Base-by-base conservation (phyloP, 1,284 basidiomycete species). In the Marasmius fiardii region DNA sequence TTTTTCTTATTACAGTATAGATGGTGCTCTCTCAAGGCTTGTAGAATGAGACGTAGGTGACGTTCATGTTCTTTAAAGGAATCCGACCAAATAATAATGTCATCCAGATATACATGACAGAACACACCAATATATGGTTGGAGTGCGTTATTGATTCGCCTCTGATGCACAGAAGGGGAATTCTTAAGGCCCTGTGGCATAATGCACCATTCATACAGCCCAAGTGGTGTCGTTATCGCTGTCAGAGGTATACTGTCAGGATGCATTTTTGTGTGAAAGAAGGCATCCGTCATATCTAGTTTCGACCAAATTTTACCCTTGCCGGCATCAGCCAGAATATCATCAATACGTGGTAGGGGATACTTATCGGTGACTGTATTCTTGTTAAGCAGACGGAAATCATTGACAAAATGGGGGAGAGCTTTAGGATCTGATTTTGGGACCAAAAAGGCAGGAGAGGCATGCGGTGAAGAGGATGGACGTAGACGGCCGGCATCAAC, bases 31-130 rank as follows among this genome's bases (percentile, higher is more conserved):
- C 57, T 33, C 0, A 73, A 60, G 0, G 67, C 66, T 0, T 64
- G 14, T 0, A 74, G 59, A 10, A 74, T 67, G 3, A 52, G 39
- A 0, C 18, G 11, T 1, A 74, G 61, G 58, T 68, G 60, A 10
- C 51, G 0, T 2, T 51, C 23, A 55, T 79, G 75, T 56, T 77
- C 68, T 26, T 68, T 64, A 0, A 68, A n/a, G 0, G 57, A 55
- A 0, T 67, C 4, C 2, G 70, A 74, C 67, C 68, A 77, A 45
- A 74, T 71, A 49, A 74, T 65, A 49, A 75, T 74, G 55, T 75
- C 67, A 55, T 75, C 52, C 0, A 58, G 21, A 34, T 58, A 58
- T 14, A 63, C 28, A 39, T 64, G 61, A 3, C 60, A 64, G 21
- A 61, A 62, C 3, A 51, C 47, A 1, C 59, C 55, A 34, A 65